Evolutionary conservation across 139 green algal species (phyloP), one percentile per base, ranked within the genome.

Genomic region (Eudorina sp.): DNA sequence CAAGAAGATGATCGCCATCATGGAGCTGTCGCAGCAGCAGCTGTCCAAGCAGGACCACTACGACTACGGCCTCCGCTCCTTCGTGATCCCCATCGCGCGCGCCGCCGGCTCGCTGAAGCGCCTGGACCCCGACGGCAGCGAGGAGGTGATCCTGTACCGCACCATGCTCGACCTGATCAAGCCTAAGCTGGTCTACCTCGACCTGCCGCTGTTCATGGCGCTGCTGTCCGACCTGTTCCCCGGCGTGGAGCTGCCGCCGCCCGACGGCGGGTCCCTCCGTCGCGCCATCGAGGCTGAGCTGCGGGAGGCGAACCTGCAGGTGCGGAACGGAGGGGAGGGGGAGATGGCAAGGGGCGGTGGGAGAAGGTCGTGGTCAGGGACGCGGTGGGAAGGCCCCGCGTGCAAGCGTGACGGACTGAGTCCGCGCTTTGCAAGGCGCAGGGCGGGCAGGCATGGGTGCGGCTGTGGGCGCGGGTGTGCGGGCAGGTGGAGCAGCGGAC

Each of bases 1-100:
- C 76, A 97, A 97, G 91, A 98, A 98, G 92, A 98, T 98, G 95
- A 96, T 97, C 60, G 94, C 94, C 43, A 97, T 97, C 90, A 97
- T 97, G 95, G 94, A 97, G 90, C 95, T 98, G 41, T 94, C 88
- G 29, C 95, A 97, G 92, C 94, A 98, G 92, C 96, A 98, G 93
- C 93, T 98, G 31, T 96, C 92, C 31, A 97, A 97, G 92, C 96
- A 98, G 92, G 94, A 97, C 91, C 95, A 97, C 92, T 97, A 97
- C 81, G 95, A 97, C 90, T 97, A 97, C 89, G 92, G 94, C 53
- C 91, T 97, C 55, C 87, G 93, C 55, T 96, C 94, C 21, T 98
- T 98, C 74, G 94, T 98, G 38, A 97, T 98, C 90, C 95, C 96
- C 51, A 97, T 98, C 77, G 94, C 95, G 0, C 88, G 93, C 29